Percentiles rank a stretch among this genome's conserved stretches.
phyloP scores from a whole-genome alignment of 2,329 filamentous ascomycete genomes.

The Simplicillium sp. region DNA sequence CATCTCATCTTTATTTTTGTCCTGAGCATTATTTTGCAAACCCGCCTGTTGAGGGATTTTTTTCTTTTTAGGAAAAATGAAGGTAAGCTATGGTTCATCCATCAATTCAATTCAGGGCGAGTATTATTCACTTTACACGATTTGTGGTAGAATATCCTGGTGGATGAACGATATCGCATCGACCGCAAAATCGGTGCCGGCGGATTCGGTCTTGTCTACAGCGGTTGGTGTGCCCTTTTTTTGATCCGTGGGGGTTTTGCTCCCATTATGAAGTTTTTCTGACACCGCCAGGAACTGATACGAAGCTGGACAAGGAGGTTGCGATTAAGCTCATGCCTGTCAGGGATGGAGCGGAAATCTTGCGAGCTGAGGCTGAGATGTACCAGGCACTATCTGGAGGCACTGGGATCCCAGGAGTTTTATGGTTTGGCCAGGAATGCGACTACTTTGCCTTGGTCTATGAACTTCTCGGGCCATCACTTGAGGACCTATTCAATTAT shows the following conservation, averaged over 20 bases:
- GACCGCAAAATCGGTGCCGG: constrained; percentile 11
- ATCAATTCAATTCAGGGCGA: no score
- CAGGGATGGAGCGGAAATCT: constrained; percentile 2
- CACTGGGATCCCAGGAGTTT: constrained; percentile 13
- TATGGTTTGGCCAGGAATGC: constrained; percentile 11
- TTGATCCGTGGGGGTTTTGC: not conserved
- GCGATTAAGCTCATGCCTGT: constrained; percentile 18
- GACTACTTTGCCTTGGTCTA: constrained; percentile 13
- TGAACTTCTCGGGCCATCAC: constrained; percentile 43
- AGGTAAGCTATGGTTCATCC: no score
- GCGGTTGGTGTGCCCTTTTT: constrained; percentile 5
- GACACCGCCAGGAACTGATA: constrained; percentile 10
- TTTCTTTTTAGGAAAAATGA: no score
- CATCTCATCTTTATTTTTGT: no score
- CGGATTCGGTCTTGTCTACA: constrained; percentile 12
- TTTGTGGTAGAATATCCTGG: no score
- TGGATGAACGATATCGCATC: no score
- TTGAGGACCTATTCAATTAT: constrained; percentile 51
- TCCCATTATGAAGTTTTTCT: no score
- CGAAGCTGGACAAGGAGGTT: constrained; percentile 18
- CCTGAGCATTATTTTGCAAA: no score
- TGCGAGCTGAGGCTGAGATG: constrained; percentile 9
- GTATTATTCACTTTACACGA: no score
- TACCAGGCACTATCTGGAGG: constrained; percentile 8
- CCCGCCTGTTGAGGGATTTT: no score